Base-by-base conservation (phyloP, 768 basidiomycete genomes). In the Amanita subjunquillea region DNA sequence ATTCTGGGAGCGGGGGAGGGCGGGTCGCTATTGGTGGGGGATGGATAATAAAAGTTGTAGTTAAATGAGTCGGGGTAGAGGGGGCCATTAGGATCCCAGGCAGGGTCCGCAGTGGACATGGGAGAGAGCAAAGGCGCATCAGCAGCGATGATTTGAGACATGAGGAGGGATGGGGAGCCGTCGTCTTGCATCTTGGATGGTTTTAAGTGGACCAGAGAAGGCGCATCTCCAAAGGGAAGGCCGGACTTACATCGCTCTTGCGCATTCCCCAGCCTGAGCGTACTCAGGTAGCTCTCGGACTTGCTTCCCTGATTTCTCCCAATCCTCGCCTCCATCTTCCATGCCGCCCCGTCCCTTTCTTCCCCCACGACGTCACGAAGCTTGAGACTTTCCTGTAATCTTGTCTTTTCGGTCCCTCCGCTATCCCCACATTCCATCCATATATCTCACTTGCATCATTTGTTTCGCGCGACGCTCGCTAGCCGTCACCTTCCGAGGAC, bases 111-210 rank as follows among this genome's bases (percentile, higher is more conserved):
- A 12, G 32, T 3, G 10, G 32, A 32, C 32, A 32, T 61, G 23
- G 80, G 79, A 40, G 80, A 79, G 59, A 79, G 72, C 42, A 85
- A 72, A 55, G 77, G 72, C 37, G 77, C 74, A 69, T 86, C 83
- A 58, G 64, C 61, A 48, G 77, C 69, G 62, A 80, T 77, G 61
- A 83, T 72, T 57, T 79, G 74, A 58, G 80, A 78, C 74, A 81
- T 78, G 60, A 74, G 62, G 47, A 73, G 64, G 55, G 69, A 57
- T 43, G 68, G 66, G 40, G 67, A 69, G 54, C 56, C 27, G 12
- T 50, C 48, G 48, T 50, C 48, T 12, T 27, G 37, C 48, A 50
- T 50, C 6, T 23, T 27, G 48, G 48, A 50, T 27, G 48, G 48
- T 53, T 53, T 53, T 45, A 53, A 53, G 41, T 51, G 50, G 42